These are phyloP conservation scores for Sarcomyxa edulis DNA, from an alignment of 768 basidiomycete species.

Conservation along the genomic window DNA sequence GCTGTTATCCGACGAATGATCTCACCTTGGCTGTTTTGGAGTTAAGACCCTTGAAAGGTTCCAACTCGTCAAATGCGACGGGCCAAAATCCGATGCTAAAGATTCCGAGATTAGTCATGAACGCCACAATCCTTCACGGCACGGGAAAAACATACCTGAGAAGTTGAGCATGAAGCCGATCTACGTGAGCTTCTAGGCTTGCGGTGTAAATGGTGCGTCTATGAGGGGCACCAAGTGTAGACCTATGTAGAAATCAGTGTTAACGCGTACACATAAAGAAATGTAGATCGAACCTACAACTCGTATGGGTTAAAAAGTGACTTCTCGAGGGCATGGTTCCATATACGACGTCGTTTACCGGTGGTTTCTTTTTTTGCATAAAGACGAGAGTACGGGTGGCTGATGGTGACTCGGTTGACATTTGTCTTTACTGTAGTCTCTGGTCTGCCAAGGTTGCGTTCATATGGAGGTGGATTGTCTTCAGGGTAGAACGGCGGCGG, in stretches of 20 bases:
- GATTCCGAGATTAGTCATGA: background rate
- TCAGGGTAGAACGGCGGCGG: background rate
- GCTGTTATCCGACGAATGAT: slow-evolving; percentile 33
- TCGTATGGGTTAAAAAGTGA: slow-evolving; percentile 62
- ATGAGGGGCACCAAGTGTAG: slow-evolving; percentile 60
- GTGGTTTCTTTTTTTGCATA: slow-evolving; percentile 57
- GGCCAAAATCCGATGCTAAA: slow-evolving; percentile 51
- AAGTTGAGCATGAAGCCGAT: slow-evolving; percentile 58
- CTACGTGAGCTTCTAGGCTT: slow-evolving; percentile 69
- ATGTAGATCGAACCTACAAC: slow-evolving; percentile 37
- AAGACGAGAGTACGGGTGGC: slow-evolving; percentile 67
- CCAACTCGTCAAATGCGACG: slow-evolving; percentile 49
- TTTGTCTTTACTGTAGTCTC: too few species aligned
- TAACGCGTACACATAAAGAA: background rate
- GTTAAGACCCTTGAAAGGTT: slow-evolving; percentile 66
- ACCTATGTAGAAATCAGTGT: slow-evolving; percentile 28
- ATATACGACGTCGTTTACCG: slow-evolving; percentile 70
- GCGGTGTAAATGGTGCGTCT: slow-evolving; percentile 68
- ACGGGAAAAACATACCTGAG: too few species aligned
- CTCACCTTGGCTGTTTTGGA: slow-evolving; percentile 70
- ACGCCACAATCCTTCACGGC: slow-evolving; percentile 7
- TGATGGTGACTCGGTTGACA: slow-evolving; percentile 26
- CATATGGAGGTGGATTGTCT: background rate
- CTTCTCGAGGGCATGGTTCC: slow-evolving; percentile 77
- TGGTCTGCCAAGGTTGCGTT: too few species aligned